Base-by-base conservation (phyloP, 768 basidiomycete species). In the Mycena pura region DNA sequence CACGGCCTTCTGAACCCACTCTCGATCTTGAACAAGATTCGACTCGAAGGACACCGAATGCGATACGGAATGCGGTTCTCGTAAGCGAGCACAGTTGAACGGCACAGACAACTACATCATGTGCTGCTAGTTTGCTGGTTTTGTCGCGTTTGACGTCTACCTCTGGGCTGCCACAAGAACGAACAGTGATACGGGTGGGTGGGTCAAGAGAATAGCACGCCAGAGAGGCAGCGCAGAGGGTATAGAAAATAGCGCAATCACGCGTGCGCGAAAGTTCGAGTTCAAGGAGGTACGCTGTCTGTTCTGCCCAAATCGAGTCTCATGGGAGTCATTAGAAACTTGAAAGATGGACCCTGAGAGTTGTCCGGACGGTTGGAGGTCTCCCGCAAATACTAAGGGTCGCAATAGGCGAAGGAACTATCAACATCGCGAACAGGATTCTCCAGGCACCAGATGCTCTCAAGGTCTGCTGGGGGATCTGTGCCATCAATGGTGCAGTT, bases 391-490 rank as follows among this genome's bases (percentile, higher is more conserved):
- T 60, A 41, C 54, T 50, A 24, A 54, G 31, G 29, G 51, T 19
- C 14, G 21, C 48, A 22, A 50, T 65, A 28, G 24, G 70, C 36
- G 75, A 73, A 47, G 52, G 73, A 1, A 79, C 78, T 41, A 69
- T 74, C 5, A 68, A 73, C 49, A 63, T 68, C 17, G 78, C 76
- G 6, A 73, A 79, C 40, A 72, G 72, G 15, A 77, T 76, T 38
- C 65, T 80, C 29, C 74, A 78, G 45, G 74, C 80, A 4, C 69
- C 76, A 3, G 85, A 87, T 63, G 82, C 81, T 34, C 76, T 75
- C 63, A 75, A 80, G 48, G 71, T 77, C 46, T 80, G 78, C 55
- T 85, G 79, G 73, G 75, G 70, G 1, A 80, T 89, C 32, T 81
- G 80, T 17, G 79, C 74, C 1, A 59, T 82, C 31, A 88, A 87